Evolutionary conservation across 139 green algal genomes (phyloP).

Genomic region (Chlamydomonas asymmetrica): DNA sequence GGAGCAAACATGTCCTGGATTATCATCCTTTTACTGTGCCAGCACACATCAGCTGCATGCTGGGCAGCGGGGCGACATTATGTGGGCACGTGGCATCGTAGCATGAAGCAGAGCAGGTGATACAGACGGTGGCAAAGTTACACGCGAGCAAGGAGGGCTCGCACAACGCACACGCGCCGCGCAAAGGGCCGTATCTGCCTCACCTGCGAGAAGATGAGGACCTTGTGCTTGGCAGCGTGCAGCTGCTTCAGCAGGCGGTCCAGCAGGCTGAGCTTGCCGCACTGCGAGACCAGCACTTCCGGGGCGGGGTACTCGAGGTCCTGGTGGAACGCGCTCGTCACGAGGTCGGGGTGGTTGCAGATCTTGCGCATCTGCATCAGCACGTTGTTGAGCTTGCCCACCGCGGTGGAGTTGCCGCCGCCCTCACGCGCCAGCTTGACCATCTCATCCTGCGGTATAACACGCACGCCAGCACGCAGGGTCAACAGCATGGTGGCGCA

Average conservation of each 20-base stretch:
- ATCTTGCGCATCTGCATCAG: slow-evolving; percentile 80
- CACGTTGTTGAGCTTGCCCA: slow-evolving; percentile 90
- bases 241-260: slow-evolving; percentile 81
- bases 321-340: slow-evolving; percentile 62
- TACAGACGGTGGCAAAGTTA: too few relatives aligned
- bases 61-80: too few relatives aligned
- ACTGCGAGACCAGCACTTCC: slow-evolving; percentile 80
- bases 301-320: slow-evolving; percentile 28
- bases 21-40: too few relatives aligned
- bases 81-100: too few relatives aligned
- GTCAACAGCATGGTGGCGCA: too few relatives aligned
- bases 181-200: neutral
- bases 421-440: slow-evolving; percentile 15
- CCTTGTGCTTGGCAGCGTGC: slow-evolving; percentile 69
- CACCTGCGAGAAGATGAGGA: slow-evolving; percentile 97
- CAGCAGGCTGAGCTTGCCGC: slow-evolving; percentile 95
- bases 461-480: too few relatives aligned
- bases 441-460: slow-evolving; percentile 42
- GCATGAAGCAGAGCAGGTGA: too few relatives aligned
- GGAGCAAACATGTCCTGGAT: too few relatives aligned
- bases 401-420: neutral
- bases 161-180: too few relatives aligned
- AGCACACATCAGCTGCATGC: too few relatives aligned
- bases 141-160: too few relatives aligned
- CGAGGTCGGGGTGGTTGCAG: slow-evolving; percentile 98